Evolutionary conservation across 116 monocot species (phyloP), one percentile per base, ranked within the genome.

Genomic region (Cymodocea nodosa): DNA sequence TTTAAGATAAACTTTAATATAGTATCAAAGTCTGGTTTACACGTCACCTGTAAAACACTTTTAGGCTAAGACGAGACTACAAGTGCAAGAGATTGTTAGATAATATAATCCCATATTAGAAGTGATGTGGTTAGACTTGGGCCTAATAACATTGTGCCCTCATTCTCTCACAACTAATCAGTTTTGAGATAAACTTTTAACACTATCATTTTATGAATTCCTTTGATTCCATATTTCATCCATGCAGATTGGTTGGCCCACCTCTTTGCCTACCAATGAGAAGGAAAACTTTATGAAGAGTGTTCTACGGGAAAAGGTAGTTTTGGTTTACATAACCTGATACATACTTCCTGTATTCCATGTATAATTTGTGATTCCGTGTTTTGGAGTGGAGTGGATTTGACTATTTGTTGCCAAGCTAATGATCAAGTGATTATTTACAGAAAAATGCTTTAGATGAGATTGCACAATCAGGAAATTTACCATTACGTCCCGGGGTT

Each of bases 171-270:
- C n/a, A n/a, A n/a, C n/a, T n/a, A n/a, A n/a, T n/a, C n/a, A n/a
- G n/a, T n/a, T n/a, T n/a, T n/a, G n/a, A n/a, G n/a, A n/a, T n/a
- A n/a, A n/a, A n/a, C n/a, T n/a, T n/a, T n/a, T n/a, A n/a, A n/a
- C n/a, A n/a, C n/a, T n/a, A n/a, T n/a, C n/a, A 36, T 36, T 62
- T 37, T 6, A 8, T 62, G 12, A 51, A 67, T 2, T 67, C n/a
- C 53, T 67, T 30, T 18, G 51, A 52, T 17, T 51, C 6, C 4
- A 17, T 34, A 17, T 70, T 70, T 70, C 57, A 15, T 70, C 24
- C 4, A 23, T 74, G 39, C 82, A 97, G 97, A 79, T 97, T 85
- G 97, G 97, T 55, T 97, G 97, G 97, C 97, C 97, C 55, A 81
- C 91, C 19, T 88, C 97, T 58, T 70, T 97, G 72, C 91, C 97